Base-by-base conservation (phyloP, 805 yeast species). In the Saccharomycopsis schoenii region DNA sequence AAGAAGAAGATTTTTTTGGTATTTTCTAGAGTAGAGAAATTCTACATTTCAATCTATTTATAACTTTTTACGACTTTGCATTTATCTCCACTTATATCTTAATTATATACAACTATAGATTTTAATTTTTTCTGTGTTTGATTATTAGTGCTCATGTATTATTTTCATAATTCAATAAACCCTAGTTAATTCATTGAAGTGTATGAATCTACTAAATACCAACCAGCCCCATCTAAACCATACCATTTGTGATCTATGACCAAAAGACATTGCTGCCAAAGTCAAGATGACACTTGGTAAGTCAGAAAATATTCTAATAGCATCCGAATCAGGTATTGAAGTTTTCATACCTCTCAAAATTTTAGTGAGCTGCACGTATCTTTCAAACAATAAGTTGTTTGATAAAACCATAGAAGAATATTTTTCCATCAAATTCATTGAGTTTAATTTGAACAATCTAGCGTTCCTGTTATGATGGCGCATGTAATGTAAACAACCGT, bases 141-240 rank as follows among this genome's bases (percentile, higher is more conserved):
- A 6, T 17, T 36, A 15, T 10, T 29, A 52, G n/a, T 21, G 3
- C 29, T 37, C 15, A 11, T 37, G 41, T 15, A 15, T 52, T n/a
- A n/a, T 52, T 9, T n/a, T 34, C 2, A 25, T 15, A 4, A n/a
- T 29, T 52, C 56, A 29, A 14, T 52, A 36, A 3, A 36, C 56
- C 51, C 17, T 43, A 21, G 77, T 74, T 65, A 89, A 75, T 67
- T 88, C 91, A 72, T 93, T 92, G 58, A 81, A 80, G 52, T 85
- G 83, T 77, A 89, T 81, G 72, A 90, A 93, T 64, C 92, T 77
- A 62, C 96, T 86, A 15, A 85, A 72, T 5, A 81, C 62, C 69
- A 94, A 76, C 97, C 97, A 94, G 0, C 90, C 85, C 75, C 88
- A 88, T 66, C 99, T 79, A 71, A 86, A 94, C 97, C 97, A 93